Evolutionary conservation across 805 yeast genomes (phyloP).

Genomic region (Zygoascus flipseniorum): DNA sequence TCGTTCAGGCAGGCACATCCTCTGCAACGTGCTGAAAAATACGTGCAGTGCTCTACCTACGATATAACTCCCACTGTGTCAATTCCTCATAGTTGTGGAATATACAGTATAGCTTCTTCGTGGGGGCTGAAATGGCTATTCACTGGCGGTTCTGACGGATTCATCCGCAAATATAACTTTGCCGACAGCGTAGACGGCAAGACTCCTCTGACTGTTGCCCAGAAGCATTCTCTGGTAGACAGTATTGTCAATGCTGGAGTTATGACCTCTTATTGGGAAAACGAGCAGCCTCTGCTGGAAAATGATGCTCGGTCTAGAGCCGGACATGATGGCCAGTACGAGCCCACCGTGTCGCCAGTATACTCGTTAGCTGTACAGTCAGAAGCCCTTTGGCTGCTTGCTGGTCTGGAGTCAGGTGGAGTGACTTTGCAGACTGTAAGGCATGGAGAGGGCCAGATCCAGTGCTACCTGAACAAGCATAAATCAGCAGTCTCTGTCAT

Average conservation of each 20-base stretch:
- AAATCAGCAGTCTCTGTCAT: slow-evolving; percentile 67
- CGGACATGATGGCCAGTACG: slow-evolving; percentile 27
- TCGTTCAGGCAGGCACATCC: slow-evolving; percentile 16
- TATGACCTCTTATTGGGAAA: slow-evolving; percentile 84
- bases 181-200: slow-evolving; percentile 79
- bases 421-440: slow-evolving; percentile 76
- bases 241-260: slow-evolving; percentile 80
- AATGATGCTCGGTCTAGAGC: slow-evolving; percentile 31
- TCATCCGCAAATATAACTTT: slow-evolving; percentile 82
- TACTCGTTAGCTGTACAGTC: slow-evolving; percentile 78
- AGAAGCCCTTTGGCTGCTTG: slow-evolving; percentile 73
- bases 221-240: slow-evolving; percentile 81
- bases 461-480: slow-evolving; percentile 70
- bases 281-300: slow-evolving; percentile 71
- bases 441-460: slow-evolving; percentile 71
- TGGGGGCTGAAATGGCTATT: slow-evolving; percentile 79
- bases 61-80: slow-evolving; percentile 83
- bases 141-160: slow-evolving; percentile 96
- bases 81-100: slow-evolving; percentile 69
- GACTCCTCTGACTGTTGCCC: slow-evolving; percentile 81
- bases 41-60: slow-evolving; percentile 44
- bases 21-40: slow-evolving; percentile 32
- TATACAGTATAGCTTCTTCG: slow-evolving; percentile 69
- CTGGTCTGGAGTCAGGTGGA: slow-evolving; percentile 77
- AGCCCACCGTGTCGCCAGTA: slow-evolving; percentile 63